phyloP scores from a whole-genome alignment of 1,284 basidiomycete genomes.

The Microbotryum silenes-acaulis region DNA sequence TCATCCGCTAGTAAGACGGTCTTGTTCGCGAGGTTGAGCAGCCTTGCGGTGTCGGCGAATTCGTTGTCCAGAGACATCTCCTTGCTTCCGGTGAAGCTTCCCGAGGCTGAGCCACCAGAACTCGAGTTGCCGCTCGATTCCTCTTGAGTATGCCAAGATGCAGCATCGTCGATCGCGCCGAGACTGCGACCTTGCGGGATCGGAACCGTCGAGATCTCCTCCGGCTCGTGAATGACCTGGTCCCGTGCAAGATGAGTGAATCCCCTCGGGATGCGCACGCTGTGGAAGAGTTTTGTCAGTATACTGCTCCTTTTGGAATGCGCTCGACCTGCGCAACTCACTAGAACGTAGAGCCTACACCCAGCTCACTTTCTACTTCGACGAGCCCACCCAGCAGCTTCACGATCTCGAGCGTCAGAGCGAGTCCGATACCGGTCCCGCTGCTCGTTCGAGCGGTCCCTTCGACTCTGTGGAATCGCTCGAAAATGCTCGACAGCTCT shows the following conservation, averaged over 20 bases:
- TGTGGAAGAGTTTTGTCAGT: neutral
- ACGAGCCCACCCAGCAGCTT: slow-evolving; percentile 44
- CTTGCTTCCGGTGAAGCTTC: slow-evolving; percentile 10
- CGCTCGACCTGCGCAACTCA: neutral
- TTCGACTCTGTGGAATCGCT: slow-evolving; percentile 43
- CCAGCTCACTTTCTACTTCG: slow-evolving; percentile 37
- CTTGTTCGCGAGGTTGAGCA: slow-evolving; percentile 19
- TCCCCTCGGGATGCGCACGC: slow-evolving; percentile 29
- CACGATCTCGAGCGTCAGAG: slow-evolving; percentile 40
- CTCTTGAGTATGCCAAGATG: slow-evolving; percentile 14
- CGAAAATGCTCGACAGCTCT: slow-evolving; percentile 37
- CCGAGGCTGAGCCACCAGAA: neutral
- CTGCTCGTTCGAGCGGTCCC: slow-evolving; percentile 40
- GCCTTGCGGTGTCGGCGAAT: slow-evolving; percentile 9
- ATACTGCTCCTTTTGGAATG: neutral
- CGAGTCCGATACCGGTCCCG: slow-evolving; percentile 43
- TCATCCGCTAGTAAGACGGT: slow-evolving; percentile 27
- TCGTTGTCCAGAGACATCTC: slow-evolving; percentile 3
- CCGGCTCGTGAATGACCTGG: slow-evolving; percentile 19
- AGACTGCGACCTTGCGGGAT: slow-evolving; percentile 16
- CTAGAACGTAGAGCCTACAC: slow-evolving; percentile 29
- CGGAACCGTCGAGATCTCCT: slow-evolving; percentile 6
- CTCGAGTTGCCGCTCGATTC: neutral
- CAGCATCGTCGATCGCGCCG: slow-evolving; percentile 26
- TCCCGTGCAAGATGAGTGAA: slow-evolving; percentile 31